Evolutionary conservation across 176 grass and related monocot genomes (phyloP), one percentile per base, ranked within the genome.

Genomic region (Dendrocalamus sinicus): DNA sequence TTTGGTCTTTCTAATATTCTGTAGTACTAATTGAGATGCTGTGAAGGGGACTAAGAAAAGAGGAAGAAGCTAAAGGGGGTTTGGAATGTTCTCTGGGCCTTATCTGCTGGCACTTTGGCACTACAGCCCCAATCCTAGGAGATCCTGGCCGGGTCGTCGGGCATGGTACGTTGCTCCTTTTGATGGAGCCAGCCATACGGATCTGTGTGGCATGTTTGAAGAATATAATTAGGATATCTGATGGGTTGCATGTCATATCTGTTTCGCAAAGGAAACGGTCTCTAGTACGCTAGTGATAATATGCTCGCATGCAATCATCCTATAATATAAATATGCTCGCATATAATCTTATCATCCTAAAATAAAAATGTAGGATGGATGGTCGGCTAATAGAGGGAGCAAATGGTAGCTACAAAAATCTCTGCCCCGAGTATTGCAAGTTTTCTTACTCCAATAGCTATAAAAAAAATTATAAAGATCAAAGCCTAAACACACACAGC

Each of bases 11-110:
- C 39, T 50, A 22, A 48, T 65, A n/a, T 66, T 55, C 37, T 55
- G 11, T 12, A 0, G 7, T 72, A 4, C 41, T 17, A 61, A 80
- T 15, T 61, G 41, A 35, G 58, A 24, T 65, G 84, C 9, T 78
- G 47, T 20, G 39, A 72, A 44, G 55, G 69, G 9, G 44, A 77
- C 7, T 50, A 91, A 19, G 35, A 55, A 86, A 75, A 70, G 22
- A 41, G 40, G 65, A 73, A 60, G 52, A 74, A 83, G 14, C 22
- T 54, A 84, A 89, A 30, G 28, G 70, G 12, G 59, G 79, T 65
- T 90, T 90, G 85, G 89, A 97, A 92, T 90, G 92, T 94, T 94
- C 89, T 86, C 70, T 72, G 77, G 82, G 83, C 68, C 85, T 86
- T 40, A n/a, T 75, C n/a, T 81, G 73, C 75, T 69, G 83, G 6